Percentiles rank a stretch among this genome's conserved stretches.
Evolutionary conservation across 2,329 filamentous ascomycete species (phyloP).

Genomic region (Venturia effusa): DNA sequence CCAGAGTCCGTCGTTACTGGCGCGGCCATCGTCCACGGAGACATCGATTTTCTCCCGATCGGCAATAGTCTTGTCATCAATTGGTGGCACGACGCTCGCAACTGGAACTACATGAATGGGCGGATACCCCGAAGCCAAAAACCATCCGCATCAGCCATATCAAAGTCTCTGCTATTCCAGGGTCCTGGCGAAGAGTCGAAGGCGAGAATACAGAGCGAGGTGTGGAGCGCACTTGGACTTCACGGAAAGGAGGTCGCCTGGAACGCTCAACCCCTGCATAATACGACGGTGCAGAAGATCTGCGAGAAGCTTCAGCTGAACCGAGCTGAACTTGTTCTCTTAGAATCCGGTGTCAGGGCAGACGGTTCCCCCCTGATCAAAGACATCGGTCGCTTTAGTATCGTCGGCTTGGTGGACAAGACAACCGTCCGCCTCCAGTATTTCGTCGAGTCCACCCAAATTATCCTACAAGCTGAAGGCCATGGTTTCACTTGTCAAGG

Average conservation of each 20-base stretch:
- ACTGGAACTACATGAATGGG: conserved; percentile 39
- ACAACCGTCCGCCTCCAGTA: conserved; percentile 34
- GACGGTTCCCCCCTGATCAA: conserved; percentile 29
- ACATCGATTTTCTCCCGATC: conserved; percentile 18
- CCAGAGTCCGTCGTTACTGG: conserved; percentile 83
- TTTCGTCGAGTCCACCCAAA: conserved; percentile 18
- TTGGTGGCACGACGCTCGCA: conserved; percentile 59
- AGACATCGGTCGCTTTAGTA: conserved; percentile 56
- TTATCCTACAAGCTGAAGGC: conserved; percentile 21
- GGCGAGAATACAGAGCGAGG: not conserved
- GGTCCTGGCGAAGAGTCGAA: not conserved
- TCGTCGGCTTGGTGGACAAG: conserved; percentile 57
- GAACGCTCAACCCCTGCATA: not conserved
- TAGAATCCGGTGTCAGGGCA: conserved; percentile 37
- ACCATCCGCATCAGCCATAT: no score
- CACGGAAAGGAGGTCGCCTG: not conserved
- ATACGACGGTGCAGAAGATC: conserved; percentile 22
- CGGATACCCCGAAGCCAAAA: conserved; percentile 3
- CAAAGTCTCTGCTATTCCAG: not conserved
- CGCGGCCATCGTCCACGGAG: conserved; percentile 24
- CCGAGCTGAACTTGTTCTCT: conserved; percentile 28
- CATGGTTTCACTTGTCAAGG: conserved; percentile 13
- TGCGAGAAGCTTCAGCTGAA: conserved; percentile 25
- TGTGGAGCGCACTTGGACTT: not conserved
- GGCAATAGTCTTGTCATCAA: conserved; percentile 54